Conservation (phyloP, 306 rosid species). For the Abrus precatorius region DNA sequence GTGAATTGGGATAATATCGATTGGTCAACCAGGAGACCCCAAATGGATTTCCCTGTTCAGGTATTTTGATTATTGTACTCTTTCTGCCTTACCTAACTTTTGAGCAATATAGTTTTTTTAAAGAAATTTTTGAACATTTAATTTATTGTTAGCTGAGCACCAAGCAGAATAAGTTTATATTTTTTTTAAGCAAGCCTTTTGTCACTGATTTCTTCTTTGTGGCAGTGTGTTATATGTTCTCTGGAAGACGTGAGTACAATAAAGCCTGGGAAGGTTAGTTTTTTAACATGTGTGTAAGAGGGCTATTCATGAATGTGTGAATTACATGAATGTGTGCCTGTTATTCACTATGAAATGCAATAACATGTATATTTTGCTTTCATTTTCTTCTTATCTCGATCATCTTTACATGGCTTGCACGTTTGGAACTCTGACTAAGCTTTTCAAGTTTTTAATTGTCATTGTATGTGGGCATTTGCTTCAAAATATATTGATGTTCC, state of each 20-base stretch:
- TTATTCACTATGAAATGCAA: conserved; percentile 21
- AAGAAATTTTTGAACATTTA: conserved; percentile 18
- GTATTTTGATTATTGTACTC: conserved; percentile 51
- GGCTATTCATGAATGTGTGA: background rate
- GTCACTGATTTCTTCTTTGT: conserved; percentile 40
- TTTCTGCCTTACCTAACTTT: too few relatives aligned
- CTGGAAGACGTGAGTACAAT: conserved; percentile 78
- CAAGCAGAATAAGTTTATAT: background rate
- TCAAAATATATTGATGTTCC: conserved; percentile 16
- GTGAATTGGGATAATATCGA: conserved; percentile 92
- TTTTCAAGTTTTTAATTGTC: conserved; percentile 27
- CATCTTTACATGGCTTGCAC: conserved; percentile 11
- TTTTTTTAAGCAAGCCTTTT: conserved; percentile 1
- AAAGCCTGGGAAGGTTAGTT: conserved; percentile 93
- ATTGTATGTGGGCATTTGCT: background rate
- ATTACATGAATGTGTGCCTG: background rate
- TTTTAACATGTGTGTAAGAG: conserved; percentile 20
- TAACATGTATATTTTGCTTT: conserved; percentile 3
- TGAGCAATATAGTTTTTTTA: background rate
- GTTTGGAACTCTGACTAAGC: conserved; percentile 2
- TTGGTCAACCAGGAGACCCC: conserved; percentile 90
- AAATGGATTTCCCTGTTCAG: conserved; percentile 99
- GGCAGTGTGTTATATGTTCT: conserved; percentile 92
- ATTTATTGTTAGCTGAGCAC: conserved; percentile 1
- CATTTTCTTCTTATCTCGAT: conserved; percentile 9